Evolutionary conservation across 2,329 filamentous ascomycete genomes (phyloP), one percentile per base, ranked within the genome.

Genomic region (Pestalotiopsis sp.): DNA sequence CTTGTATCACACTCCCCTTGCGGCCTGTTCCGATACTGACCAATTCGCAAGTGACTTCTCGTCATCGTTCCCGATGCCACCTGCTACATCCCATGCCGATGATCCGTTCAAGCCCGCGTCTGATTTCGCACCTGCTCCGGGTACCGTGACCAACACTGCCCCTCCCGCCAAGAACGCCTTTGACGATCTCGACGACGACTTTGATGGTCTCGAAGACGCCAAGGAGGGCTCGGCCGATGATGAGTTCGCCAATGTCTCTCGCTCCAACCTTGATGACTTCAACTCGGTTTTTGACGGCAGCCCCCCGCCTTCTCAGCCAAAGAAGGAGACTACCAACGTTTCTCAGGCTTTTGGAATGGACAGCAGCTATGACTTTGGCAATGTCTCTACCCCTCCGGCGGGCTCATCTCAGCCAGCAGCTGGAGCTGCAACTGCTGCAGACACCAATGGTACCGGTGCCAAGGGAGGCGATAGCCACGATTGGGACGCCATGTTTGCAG

Each of bases 401-500:
- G 73, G 73, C 75, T 79, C 66, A 25, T 60, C 52, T 2, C 64
- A 59, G 45, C 12, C 52, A 4, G 56, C 31, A n/a, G 27, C 27
- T n/a, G 58, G 23, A 14, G 64, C 52, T 66, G 1, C 31, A 11
- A 17, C 64, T 27, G 27, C 64, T 41, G 45, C 64, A 39, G 71
- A 70, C 61, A 68, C 71, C 68, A 73, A 74, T 41, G 70, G 76
- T 56, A 72, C 77, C 27, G 71, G 79, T n/a, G 77, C 80, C 63
- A 80, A 83, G 69, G 77, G 80, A 36, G 74, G 82, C 0, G 87
- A 88, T 14, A 82, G 83, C 41, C 92, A 97, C 74, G 95, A 98
- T 79, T 98, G 96, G 96, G 95, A 98, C 76, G 92, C 94, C 52
- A 93, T 98, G 67, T 98, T 98, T 81, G 92, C 93, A 1, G 91